Base-by-base conservation (phyloP, 805 yeast genomes). In the Wickerhamomyces chambardii region DNA sequence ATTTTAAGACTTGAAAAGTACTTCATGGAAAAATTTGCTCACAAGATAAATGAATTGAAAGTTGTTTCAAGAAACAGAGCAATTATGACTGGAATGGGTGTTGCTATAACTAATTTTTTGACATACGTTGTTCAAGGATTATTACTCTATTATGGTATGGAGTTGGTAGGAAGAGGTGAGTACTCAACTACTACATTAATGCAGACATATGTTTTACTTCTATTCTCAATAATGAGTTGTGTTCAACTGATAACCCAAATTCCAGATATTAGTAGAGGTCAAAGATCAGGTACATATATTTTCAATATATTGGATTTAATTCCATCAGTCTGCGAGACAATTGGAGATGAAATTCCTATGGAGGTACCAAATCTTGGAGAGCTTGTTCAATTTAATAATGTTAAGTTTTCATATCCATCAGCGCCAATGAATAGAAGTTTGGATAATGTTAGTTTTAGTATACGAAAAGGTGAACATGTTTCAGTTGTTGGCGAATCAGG, bases 401-500 rank as follows among this genome's bases (percentile, higher is more conserved):
- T 78, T 3, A 44, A 43, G 3, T 84, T 81, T 54, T 36, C 63
- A 0, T 80, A 79, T 44, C 66, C 74, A 3, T 38, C 55, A 1
- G 35, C 51, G 1, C 53, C 58, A 3, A 38, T 40, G 6, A 41
- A 48, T 4, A 37, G 36, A 6, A 59, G 70, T 4, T 61, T 81
- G 24, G 55, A 59, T 2, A 46, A 66, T 22, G 45, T 83, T 6
- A 53, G 56, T 9, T 58, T 81, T 24, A 30, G 39, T 0, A 51
- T 89, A 2, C 21, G 47, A 1, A 46, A 58, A 10, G 71, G 73
- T 15, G 73, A 75, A 37, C 61, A 72, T 0, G 62, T 82, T 16
- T 92, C 84, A 1, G 55, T 92, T 2, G 73, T 79, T 4, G 99
- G 98, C 1, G 75, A 72, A 26, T 84, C 97, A 2, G 99, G 99